Conservation (phyloP, 345 rosid species). For the Eucalyptus erythrocorys region DNA sequence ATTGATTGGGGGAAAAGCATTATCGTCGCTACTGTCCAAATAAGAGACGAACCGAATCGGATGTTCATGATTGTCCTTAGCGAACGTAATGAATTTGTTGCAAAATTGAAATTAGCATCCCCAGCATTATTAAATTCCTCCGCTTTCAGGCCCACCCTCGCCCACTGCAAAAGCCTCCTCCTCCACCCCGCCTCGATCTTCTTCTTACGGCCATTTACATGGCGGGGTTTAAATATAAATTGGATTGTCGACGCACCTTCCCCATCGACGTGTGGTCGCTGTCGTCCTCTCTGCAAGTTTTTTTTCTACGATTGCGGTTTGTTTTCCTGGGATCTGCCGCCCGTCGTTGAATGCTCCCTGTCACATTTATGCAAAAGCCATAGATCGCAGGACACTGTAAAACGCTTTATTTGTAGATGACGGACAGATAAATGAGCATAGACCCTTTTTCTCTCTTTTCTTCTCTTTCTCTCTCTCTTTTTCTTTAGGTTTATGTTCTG, state of each 20-base stretch:
- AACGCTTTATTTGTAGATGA: not conserved
- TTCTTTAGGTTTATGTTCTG: not conserved
- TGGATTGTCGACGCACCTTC: not conserved
- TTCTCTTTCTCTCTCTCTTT: slow-evolving; percentile 3
- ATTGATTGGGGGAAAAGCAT: not conserved
- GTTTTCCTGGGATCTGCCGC: slow-evolving; percentile 38
- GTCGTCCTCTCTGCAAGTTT: not conserved
- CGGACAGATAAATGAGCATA: not conserved
- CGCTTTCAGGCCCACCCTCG: not conserved
- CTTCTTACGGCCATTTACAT: not conserved
- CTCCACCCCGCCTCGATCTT: not conserved
- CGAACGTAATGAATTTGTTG: not conserved
- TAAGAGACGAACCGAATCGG: not conserved
- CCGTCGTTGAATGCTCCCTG: slow-evolving; percentile 9
- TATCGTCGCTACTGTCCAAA: not conserved
- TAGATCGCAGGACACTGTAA: not conserved
- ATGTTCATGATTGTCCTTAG: not conserved
- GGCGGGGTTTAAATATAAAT: not conserved
- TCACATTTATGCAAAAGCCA: not conserved
- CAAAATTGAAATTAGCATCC: not conserved
- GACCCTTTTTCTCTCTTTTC: not conserved
- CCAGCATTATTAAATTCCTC: not conserved
- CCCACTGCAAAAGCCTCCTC: not conserved
- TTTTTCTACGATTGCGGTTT: slow-evolving; percentile 10
- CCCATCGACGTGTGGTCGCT: not conserved